phyloP scores from a whole-genome alignment of 2,329 filamentous ascomycete genomes.

The Byssoonygena ceratinophila region DNA sequence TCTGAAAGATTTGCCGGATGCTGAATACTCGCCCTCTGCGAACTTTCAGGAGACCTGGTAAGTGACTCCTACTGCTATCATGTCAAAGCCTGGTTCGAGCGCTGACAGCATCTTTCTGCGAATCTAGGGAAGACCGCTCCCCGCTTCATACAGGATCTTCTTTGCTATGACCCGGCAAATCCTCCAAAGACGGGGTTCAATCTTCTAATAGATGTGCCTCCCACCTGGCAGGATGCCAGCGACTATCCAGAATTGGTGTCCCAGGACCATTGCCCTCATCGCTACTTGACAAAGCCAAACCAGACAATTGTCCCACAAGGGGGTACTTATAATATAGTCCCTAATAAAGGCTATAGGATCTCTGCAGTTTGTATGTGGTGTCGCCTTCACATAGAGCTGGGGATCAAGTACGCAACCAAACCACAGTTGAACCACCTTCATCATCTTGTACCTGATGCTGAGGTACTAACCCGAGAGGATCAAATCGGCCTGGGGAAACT shows the following conservation, averaged over 20 bases:
- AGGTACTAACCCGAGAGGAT: too few species aligned
- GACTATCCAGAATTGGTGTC: conserved; percentile 29
- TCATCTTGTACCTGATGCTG: conserved; percentile 44
- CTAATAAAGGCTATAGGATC: conserved; percentile 45
- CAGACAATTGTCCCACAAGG: conserved; percentile 41
- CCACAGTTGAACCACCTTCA: conserved; percentile 48
- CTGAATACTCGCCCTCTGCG: neutral
- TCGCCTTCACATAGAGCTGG: conserved; percentile 51
- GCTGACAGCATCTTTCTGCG: neutral
- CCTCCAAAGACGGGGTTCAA: conserved; percentile 39
- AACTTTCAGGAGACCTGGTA: conserved; percentile 1
- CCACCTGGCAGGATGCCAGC: conserved; percentile 34
- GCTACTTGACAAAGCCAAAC: conserved; percentile 46
- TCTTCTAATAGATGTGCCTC: conserved; percentile 49
- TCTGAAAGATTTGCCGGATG: neutral
- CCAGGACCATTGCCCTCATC: conserved; percentile 47
- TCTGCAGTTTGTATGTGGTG: conserved; percentile 53
- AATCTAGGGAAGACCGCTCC: conserved; percentile 43
- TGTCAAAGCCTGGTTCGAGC: too few species aligned
- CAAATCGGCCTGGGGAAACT: too few species aligned
- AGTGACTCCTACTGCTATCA: neutral
- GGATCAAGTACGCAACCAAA: conserved; percentile 42
- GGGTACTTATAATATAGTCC: too few species aligned
- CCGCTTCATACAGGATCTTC: conserved; percentile 38
- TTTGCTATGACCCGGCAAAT: conserved; percentile 38